Evolutionary conservation across 129 eudicot genomes (phyloP).

Genomic region (Daucus carota): DNA sequence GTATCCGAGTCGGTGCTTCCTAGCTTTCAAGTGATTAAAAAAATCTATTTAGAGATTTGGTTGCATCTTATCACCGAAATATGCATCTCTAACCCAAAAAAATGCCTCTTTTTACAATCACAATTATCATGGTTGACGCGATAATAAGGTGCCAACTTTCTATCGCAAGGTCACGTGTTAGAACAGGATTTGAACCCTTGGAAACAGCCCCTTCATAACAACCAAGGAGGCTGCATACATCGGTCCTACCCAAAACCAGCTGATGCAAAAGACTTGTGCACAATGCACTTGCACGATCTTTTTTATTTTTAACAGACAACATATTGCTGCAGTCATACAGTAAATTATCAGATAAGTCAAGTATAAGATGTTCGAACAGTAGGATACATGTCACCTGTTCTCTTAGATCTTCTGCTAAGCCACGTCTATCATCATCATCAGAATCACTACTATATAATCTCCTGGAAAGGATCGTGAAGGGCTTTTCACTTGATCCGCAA

Average conservation of each 20-base stretch:
- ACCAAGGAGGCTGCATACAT: neutral
- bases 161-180: neutral
- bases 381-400: slow-evolving; percentile 29
- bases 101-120: neutral
- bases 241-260: neutral
- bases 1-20: too few species aligned
- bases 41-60: neutral
- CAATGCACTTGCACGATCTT: neutral
- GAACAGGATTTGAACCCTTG: neutral
- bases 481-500: slow-evolving; percentile 44
- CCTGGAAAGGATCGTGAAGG: slow-evolving; percentile 32
- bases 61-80: neutral
- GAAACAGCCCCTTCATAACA: neutral
- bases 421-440: slow-evolving; percentile 20
- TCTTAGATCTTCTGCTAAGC: slow-evolving; percentile 31
- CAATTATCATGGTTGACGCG: neutral
- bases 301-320: neutral
- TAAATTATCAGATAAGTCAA: neutral
- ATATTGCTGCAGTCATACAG: neutral
- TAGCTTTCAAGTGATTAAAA: neutral
- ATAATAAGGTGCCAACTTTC: neutral
- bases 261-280: neutral
- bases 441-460: slow-evolving; percentile 19
- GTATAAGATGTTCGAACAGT: neutral
- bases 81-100: neutral